Conservation (phyloP, 1,284 basidiomycete genomes). For the Cutaneotrichosporon dermatis region DNA sequence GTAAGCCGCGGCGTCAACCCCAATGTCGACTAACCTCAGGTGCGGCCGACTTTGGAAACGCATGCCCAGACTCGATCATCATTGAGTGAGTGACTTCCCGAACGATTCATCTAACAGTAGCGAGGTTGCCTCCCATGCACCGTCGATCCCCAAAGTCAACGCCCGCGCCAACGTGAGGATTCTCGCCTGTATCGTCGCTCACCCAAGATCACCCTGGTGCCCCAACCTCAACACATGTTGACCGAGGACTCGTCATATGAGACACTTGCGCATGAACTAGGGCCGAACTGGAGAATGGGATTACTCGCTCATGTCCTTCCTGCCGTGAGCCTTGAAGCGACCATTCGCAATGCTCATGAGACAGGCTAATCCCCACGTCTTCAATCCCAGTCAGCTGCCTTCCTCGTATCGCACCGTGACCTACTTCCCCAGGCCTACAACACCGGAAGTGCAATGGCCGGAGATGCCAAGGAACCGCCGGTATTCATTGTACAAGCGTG, state of each 20-base stretch:
- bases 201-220: slow-evolving; percentile 5
- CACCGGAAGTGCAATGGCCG: slow-evolving; percentile 15
- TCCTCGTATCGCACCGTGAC: slow-evolving; percentile 8
- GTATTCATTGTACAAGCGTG: slow-evolving; percentile 20
- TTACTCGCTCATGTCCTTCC: slow-evolving; percentile 7
- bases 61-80: background rate
- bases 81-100: background rate
- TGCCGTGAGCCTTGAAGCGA: background rate
- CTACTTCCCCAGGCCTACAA: slow-evolving; percentile 24
- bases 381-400: background rate
- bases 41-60: background rate
- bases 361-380: slow-evolving; percentile 1
- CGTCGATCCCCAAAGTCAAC: background rate
- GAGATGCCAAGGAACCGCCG: slow-evolving; percentile 19
- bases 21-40: background rate
- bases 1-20: background rate
- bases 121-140: background rate
- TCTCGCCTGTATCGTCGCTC: background rate
- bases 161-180: slow-evolving; percentile 1
- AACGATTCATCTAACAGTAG: background rate
- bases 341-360: too few relatives aligned
- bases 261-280: background rate
- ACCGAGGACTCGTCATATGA: background rate
- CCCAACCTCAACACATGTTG: slow-evolving; percentile 3
- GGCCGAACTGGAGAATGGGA: slow-evolving; percentile 5